Evolutionary conservation across 108 stramenopile species (phyloP).

Genomic region (Skeletonema grethae): DNA sequence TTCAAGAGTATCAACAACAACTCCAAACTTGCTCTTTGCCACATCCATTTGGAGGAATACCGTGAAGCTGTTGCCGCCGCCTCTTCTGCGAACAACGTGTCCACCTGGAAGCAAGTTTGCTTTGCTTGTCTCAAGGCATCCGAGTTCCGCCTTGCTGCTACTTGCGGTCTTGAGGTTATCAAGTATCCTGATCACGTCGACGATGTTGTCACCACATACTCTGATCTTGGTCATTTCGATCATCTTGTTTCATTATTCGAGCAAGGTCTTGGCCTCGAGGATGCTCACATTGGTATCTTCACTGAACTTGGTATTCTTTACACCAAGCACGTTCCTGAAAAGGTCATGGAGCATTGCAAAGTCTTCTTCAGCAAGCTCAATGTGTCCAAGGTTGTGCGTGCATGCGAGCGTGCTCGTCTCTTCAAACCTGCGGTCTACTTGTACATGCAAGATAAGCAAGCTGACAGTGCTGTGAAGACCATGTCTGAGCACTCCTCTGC

Average conservation of each 20-base stretch:
- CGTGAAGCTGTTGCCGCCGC: conserved; percentile 99
- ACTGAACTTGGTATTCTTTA: conserved; percentile 99
- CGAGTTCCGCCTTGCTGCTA: conserved; percentile 97
- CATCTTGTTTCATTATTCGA: conserved; percentile 98
- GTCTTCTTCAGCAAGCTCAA: conserved; percentile 98
- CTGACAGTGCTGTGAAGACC: conserved; percentile 96
- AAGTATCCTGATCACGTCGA: conserved; percentile 99
- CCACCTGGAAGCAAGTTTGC: conserved; percentile 99
- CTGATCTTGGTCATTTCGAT: conserved; percentile 93
- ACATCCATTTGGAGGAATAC: conserved; percentile 97
- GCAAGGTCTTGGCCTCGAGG: conserved; percentile 97
- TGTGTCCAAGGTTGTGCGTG: conserved; percentile 96
- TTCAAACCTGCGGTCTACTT: conserved; percentile 97
- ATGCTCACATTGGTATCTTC: conserved; percentile 99
- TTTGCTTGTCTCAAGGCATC: conserved; percentile 94
- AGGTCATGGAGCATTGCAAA: conserved; percentile 99
- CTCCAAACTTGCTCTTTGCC: conserved; percentile 99
- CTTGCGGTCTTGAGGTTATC: conserved; percentile 98
- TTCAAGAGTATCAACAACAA: conserved; percentile 99
- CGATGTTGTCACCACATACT: conserved; percentile 98
- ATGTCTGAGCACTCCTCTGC: conserved; percentile 97
- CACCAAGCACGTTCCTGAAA: conserved; percentile 97
- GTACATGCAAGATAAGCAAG: conserved; percentile 97
- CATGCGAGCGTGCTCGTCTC: conserved; percentile 97
- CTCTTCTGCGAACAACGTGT: conserved; percentile 97